phyloP scores from a whole-genome alignment of 1,284 basidiomycete species.

The Fomes fomentarius region DNA sequence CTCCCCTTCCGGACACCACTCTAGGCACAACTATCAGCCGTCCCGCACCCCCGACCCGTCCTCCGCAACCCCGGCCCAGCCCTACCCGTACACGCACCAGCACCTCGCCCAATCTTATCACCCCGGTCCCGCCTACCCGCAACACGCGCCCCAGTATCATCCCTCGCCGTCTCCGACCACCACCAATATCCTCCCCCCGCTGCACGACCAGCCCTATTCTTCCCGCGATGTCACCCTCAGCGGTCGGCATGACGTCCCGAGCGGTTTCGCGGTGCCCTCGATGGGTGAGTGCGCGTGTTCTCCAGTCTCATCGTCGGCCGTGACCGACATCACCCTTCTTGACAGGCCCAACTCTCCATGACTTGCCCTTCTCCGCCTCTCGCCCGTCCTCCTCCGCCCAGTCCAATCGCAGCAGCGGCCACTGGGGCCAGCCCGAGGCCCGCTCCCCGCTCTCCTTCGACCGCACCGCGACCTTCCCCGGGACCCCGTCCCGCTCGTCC shows the following conservation, averaged over 20 bases:
- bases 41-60: constrained; percentile 16
- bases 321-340: constrained; percentile 8
- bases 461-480: not conserved
- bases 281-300: constrained; percentile 10
- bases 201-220: constrained; percentile 13
- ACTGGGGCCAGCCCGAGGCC: too few species aligned
- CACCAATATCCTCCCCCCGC: constrained; percentile 16
- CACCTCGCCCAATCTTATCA: constrained; percentile 7
- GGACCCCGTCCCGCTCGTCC: constrained; percentile 11
- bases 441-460: too few species aligned
- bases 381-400: constrained; percentile 11
- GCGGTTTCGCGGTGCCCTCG: constrained; percentile 15
- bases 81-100: constrained; percentile 6
- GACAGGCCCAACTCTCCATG: constrained; percentile 23
- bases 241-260: constrained; percentile 18
- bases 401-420: constrained; percentile 7
- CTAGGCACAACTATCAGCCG: constrained; percentile 12
- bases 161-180: constrained; percentile 8
- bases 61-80: constrained; percentile 1
- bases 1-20: constrained; percentile 9
- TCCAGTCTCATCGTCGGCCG: constrained; percentile 2
- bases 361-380: constrained; percentile 22
- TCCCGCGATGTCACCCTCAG: constrained; percentile 15
- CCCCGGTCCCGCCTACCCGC: constrained; percentile 6
- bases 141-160: constrained; percentile 7